Evolutionary conservation across 2,329 filamentous ascomycete species (phyloP), one percentile per base, ranked within the genome.

Genomic region (Colletotrichum spaethianum): DNA sequence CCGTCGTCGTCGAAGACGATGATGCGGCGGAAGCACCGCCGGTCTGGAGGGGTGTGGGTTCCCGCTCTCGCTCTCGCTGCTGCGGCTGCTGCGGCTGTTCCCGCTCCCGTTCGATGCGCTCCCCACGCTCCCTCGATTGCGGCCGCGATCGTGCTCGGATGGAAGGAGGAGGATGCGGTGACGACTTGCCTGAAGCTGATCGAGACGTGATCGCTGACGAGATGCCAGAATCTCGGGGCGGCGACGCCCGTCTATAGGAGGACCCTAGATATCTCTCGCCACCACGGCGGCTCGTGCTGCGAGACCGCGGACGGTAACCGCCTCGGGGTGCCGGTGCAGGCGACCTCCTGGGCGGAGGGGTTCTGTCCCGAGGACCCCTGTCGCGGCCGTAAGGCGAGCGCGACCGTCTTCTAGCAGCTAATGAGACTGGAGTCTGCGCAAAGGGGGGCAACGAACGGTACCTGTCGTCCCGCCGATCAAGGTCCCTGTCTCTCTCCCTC

Each of bases 351-450:
- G 78, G 74, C 8, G 81, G 78, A 20, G 81, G 78, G 18, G 82
- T 81, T n/a, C 82, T 76, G 42, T 80, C 78, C 12, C 80, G 78
- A 44, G 81, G 83, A 36, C 81, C 73, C 52, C 83, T 84, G 71
- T 89, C 87, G 77, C 86, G 82, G 48, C 83, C 83, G 70, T 83
- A 85, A 1, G 88, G 88, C 42, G 88, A 90, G 59, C 89, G 84
- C 31, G 89, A 90, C 75, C 88, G 83, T 73, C 87, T 84, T 79
- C 87, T 88, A 36, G 52, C 52, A 55, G 55, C 56, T 40, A 55
- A 67, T 67, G 59, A 55, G 62, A 65, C 62, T 55, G 42, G 38
- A 42, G 20, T 48, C 57, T 63, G 67, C 48, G 57, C 61, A 73
- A 72, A 72, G 52, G 71, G 56, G 68, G 70, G 70, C 65, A 70